Conservation (phyloP, 768 basidiomycete genomes). For the Suillus subluteus region DNA sequence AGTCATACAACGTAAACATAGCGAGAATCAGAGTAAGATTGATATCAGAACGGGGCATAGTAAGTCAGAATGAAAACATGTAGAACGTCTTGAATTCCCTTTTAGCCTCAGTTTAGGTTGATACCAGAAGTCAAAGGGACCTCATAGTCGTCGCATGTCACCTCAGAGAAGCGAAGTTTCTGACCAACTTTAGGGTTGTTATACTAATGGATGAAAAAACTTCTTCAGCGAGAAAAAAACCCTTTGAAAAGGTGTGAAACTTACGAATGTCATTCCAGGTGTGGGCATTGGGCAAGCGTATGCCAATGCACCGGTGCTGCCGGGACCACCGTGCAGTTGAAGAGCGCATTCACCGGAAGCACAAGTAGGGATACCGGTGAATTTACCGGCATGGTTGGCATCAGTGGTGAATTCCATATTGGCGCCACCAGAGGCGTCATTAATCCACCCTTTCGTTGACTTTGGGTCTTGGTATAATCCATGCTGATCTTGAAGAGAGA, state of each 20-base stretch:
- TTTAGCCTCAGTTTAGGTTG: background rate
- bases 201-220: background rate
- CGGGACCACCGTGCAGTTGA: background rate
- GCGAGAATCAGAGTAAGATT: background rate
- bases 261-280: background rate
- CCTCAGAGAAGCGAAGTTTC: background rate
- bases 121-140: background rate
- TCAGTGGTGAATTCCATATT: background rate
- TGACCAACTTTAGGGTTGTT: background rate
- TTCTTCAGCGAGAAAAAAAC: background rate
- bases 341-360: background rate
- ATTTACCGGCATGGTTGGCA: background rate
- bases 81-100: background rate
- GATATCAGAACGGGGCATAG: background rate
- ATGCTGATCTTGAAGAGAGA: background rate
- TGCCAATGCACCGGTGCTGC: background rate
- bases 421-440: background rate
- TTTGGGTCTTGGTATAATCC: background rate
- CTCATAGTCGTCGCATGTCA: background rate
- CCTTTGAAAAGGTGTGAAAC: background rate
- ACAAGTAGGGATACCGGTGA: background rate
- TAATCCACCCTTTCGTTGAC: background rate
- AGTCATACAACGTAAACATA: background rate
- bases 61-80: background rate
- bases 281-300: background rate